A percentile compares a stretch with the other conserved stretches of the same genome.
Conservation (phyloP, 2,329 filamentous ascomycete species). For the Hypomyces rosellus region DNA sequence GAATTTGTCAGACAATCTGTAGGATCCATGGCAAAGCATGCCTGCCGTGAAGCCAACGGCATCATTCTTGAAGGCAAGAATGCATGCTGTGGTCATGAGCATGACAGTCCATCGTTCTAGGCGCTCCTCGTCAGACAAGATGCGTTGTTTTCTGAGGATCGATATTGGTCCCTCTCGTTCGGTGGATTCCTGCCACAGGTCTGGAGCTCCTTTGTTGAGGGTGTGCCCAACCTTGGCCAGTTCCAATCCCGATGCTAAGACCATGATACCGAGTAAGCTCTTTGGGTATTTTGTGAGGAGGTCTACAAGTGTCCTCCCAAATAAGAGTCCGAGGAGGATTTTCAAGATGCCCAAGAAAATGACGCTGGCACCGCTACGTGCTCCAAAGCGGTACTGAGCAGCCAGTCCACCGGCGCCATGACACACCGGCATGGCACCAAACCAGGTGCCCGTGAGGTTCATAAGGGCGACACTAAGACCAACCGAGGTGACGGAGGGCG, state of each 20-base stretch:
- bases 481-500: constrained; percentile 68
- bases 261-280: constrained; percentile 76
- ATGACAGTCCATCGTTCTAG: constrained; percentile 80
- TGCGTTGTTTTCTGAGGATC: constrained; percentile 39
- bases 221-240: constrained; percentile 79
- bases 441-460: constrained; percentile 84
- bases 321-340: constrained; percentile 65
- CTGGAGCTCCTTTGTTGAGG: constrained; percentile 64
- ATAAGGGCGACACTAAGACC: constrained; percentile 77
- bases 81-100: constrained; percentile 76
- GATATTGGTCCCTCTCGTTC: constrained; percentile 28
- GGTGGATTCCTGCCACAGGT: constrained; percentile 51
- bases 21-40: constrained; percentile 69
- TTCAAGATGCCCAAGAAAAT: constrained; percentile 74
- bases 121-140: constrained; percentile 60
- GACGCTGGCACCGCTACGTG: constrained; percentile 77
- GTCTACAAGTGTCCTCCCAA: constrained; percentile 66
- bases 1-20: constrained; percentile 43
- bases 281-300: constrained; percentile 69
- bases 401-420: constrained; percentile 89
- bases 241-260: constrained; percentile 83
- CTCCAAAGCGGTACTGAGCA: constrained; percentile 86
- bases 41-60: constrained; percentile 80
- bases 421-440: constrained; percentile 91
- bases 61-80: constrained; percentile 85